A percentile compares a stretch with the other conserved stretches of the same genome.
phyloP scores from a whole-genome alignment of 305 asterid genomes.

The Solanum hybrid region DNA sequence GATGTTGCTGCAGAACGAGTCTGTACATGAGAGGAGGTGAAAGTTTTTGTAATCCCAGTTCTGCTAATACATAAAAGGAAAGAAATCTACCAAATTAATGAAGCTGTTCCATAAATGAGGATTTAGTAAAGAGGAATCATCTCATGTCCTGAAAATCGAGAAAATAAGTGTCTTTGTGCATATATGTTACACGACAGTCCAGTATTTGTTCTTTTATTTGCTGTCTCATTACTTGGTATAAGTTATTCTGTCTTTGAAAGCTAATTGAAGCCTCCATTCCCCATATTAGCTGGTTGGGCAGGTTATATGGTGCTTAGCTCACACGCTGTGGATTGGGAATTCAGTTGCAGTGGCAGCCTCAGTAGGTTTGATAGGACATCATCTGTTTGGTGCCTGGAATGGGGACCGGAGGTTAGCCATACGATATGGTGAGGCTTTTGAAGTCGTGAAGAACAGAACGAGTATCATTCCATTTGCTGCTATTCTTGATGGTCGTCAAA shows the following conservation, averaged over 20 bases:
- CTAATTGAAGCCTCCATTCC: not conserved
- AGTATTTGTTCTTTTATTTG: not conserved
- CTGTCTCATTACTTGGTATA: not conserved
- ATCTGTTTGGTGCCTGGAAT: slow-evolving; percentile 92
- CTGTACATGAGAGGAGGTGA: not conserved
- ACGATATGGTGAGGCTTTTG: slow-evolving; percentile 78
- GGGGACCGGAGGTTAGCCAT: slow-evolving; percentile 83
- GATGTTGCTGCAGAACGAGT: not conserved
- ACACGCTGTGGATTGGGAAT: slow-evolving; percentile 89
- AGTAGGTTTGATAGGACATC: slow-evolving; percentile 83
- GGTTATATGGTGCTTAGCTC: slow-evolving; percentile 93
- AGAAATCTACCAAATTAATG: not conserved
- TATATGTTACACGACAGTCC: not conserved
- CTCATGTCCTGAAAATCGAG: not conserved
- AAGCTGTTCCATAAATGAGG: not conserved
- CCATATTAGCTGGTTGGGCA: slow-evolving; percentile 76
- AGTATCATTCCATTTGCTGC: slow-evolving; percentile 87
- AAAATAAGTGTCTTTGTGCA: not conserved
- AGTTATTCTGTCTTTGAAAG: not conserved
- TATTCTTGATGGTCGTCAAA: slow-evolving; percentile 91
- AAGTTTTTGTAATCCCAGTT: not conserved
- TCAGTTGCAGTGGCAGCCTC: slow-evolving; percentile 89
- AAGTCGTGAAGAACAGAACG: slow-evolving; percentile 65
- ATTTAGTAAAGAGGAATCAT: not conserved
- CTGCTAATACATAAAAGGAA: not conserved